Conservation (phyloP, 1,139 yeast genomes). For the Sugiyamaella neomexicana region DNA sequence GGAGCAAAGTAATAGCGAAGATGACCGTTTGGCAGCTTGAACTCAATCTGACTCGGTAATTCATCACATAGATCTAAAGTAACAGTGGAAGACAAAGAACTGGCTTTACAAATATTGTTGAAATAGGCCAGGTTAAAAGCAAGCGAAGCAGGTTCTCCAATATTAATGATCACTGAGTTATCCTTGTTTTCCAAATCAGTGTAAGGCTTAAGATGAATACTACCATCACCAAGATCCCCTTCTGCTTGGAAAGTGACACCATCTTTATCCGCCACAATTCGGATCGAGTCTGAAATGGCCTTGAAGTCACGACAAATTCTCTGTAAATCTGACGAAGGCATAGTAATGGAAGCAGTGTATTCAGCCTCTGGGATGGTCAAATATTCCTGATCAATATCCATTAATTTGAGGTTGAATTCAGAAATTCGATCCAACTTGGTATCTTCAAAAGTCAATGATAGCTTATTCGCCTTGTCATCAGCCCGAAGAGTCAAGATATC, state of each 20-base stretch:
- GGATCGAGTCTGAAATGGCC: conserved; percentile 82
- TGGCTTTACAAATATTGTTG: conserved; percentile 87
- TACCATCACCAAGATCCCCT: conserved; percentile 91
- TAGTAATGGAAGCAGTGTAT: conserved; percentile 77
- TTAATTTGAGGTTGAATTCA: conserved; percentile 86
- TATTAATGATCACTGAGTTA: conserved; percentile 68
- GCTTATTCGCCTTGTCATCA: conserved; percentile 84
- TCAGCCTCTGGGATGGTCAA: conserved; percentile 93
- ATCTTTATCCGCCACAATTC: conserved; percentile 85
- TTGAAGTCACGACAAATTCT: conserved; percentile 87
- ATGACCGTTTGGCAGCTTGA: conserved; percentile 88
- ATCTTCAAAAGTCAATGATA: conserved; percentile 85
- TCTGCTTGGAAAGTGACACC: conserved; percentile 87
- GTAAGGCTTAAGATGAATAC: conserved; percentile 80
- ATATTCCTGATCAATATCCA: conserved; percentile 96
- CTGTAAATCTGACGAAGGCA: conserved; percentile 88
- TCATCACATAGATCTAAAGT: conserved; percentile 86
- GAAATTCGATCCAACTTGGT: conserved; percentile 86
- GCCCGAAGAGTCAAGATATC: conserved; percentile 88
- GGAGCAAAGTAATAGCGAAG: conserved; percentile 97
- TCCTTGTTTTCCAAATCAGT: conserved; percentile 72
- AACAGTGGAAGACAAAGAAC: conserved; percentile 72
- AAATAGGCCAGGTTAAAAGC: conserved; percentile 91
- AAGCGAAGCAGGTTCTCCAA: conserved; percentile 84
- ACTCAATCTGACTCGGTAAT: conserved; percentile 93